phyloP scores from a whole-genome alignment of 164 flowering plant genomes.

The Liquidambar formosana region DNA sequence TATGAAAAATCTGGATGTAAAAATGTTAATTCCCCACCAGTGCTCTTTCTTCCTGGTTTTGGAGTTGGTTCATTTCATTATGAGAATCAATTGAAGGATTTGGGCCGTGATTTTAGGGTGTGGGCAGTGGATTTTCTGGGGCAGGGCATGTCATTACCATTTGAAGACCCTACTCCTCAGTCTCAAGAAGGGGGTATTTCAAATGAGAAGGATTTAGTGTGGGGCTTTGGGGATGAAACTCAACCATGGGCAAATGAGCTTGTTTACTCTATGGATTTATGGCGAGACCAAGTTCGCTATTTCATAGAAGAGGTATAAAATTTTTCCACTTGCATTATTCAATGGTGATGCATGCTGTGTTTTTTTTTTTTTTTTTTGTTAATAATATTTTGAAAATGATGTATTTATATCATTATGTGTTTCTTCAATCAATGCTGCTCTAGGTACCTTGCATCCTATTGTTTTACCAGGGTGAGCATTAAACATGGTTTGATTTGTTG shows the following conservation, averaged over 20 bases:
- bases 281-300: constrained; percentile 81
- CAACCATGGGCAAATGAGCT: constrained; percentile 88
- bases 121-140: constrained; percentile 97
- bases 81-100: constrained; percentile 91
- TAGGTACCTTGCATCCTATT: no score
- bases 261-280: constrained; percentile 83
- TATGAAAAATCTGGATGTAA: constrained; percentile 75
- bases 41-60: constrained; percentile 93
- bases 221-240: constrained; percentile 93
- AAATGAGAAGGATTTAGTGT: constrained; percentile 35
- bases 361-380: no score
- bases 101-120: constrained; percentile 83
- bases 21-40: constrained; percentile 69
- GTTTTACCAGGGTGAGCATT: no score
- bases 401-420: no score
- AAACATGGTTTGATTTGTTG: no score
- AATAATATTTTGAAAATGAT: no score
- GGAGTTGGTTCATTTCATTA: constrained; percentile 96
- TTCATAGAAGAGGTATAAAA: constrained; percentile 74
- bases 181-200: constrained; percentile 28
- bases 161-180: constrained; percentile 73
- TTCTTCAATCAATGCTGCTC: no score
- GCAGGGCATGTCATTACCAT: constrained; percentile 87
- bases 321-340: no score
- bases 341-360: no score